phyloP scores from a whole-genome alignment of 2,329 filamentous ascomycete genomes.

The Colletotrichum lentis region DNA sequence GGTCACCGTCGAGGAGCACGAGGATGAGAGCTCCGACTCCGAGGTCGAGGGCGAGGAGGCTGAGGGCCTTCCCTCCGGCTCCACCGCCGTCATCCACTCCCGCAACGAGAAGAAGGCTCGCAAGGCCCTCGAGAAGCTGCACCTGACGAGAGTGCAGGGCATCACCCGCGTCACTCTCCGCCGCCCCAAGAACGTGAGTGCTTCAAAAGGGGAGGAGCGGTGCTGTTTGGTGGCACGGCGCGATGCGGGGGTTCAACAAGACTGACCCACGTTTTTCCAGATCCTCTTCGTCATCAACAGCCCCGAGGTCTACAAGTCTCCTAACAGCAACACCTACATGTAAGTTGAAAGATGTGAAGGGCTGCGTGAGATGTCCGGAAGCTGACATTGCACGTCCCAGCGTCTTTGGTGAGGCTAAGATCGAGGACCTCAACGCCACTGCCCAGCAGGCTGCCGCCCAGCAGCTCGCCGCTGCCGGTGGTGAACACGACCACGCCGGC shows the following conservation, averaged over 20 bases:
- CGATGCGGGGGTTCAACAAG: conserved; percentile 21
- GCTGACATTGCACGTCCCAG: conserved; percentile 47
- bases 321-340: conserved; percentile 99
- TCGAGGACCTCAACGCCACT: conserved; percentile 98
- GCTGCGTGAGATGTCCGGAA: not conserved
- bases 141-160: conserved; percentile 93
- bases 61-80: conserved; percentile 78
- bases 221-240: conserved; percentile 1
- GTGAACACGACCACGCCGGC: conserved; percentile 71
- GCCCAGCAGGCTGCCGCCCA: conserved; percentile 95
- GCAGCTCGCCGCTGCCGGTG: conserved; percentile 82
- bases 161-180: conserved; percentile 98
- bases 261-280: conserved; percentile 56
- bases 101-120: conserved; percentile 99
- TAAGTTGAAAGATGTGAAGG: conserved; percentile 61
- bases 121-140: conserved; percentile 98
- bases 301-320: conserved; percentile 99
- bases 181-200: conserved; percentile 97
- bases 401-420: conserved; percentile 99
- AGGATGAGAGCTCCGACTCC: conserved; percentile 75
- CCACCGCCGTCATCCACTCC: conserved; percentile 90
- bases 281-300: conserved; percentile 99
- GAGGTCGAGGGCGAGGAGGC: conserved; percentile 78
- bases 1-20: conserved; percentile 77
- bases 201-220: not conserved